These are phyloP conservation scores for Tetrapisispora namnaoensis DNA, from an alignment of 805 yeast genomes.

Conservation along the genomic window DNA sequence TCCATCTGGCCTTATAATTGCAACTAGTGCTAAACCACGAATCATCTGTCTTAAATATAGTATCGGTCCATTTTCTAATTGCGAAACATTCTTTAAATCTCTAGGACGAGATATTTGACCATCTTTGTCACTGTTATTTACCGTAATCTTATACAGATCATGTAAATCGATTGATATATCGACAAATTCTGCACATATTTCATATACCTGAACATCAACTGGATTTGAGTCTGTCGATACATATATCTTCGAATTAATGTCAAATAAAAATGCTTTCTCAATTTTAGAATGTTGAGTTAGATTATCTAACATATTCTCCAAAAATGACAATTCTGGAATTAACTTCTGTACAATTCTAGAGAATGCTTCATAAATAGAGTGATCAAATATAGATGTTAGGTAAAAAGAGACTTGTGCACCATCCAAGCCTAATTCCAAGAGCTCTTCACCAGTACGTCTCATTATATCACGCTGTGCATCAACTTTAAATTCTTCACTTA, in stretches of 20 bases:
- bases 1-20: slow-evolving; percentile 64
- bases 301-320: slow-evolving; percentile 83
- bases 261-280: slow-evolving; percentile 89
- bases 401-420: slow-evolving; percentile 88
- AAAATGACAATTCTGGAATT: slow-evolving; percentile 76
- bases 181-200: slow-evolving; percentile 93
- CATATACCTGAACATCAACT: slow-evolving; percentile 89
- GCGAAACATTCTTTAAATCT: slow-evolving; percentile 58
- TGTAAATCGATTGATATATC: slow-evolving; percentile 88
- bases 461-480: slow-evolving; percentile 95
- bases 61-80: slow-evolving; percentile 73
- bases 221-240: slow-evolving; percentile 95
- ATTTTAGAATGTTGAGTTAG: slow-evolving; percentile 81
- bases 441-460: slow-evolving; percentile 91
- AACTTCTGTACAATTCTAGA: slow-evolving; percentile 87
- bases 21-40: slow-evolving; percentile 84
- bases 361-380: slow-evolving; percentile 91
- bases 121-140: not conserved
- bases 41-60: slow-evolving; percentile 85
- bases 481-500: slow-evolving; percentile 83
- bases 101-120: slow-evolving; percentile 7
- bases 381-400: slow-evolving; percentile 89
- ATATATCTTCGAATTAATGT: slow-evolving; percentile 83
- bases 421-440: slow-evolving; percentile 79
- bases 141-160: slow-evolving; percentile 43